phyloP scores from a whole-genome alignment of 208 protist genomes.

The Tritrichomonas foetus region DNA sequence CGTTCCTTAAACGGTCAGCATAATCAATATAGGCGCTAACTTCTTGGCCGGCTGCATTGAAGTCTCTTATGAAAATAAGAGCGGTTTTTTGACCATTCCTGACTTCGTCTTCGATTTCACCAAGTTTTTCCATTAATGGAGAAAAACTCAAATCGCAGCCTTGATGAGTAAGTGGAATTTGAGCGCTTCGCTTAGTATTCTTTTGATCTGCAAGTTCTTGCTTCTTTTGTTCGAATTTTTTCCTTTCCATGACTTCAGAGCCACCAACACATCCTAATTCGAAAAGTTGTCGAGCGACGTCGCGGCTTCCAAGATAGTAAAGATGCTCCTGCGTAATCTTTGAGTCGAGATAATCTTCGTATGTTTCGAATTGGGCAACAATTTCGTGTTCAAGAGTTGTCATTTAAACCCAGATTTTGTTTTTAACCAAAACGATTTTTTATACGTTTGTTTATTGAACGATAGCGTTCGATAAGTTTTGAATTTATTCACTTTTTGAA shows the following conservation, averaged over 20 bases:
- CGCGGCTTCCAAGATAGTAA: conserved; percentile 59
- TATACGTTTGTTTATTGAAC: no score
- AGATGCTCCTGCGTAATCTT: conserved; percentile 65
- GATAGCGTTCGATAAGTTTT: no score
- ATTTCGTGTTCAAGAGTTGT: conserved; percentile 23
- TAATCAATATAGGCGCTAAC: conserved; percentile 94
- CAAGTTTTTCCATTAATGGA: conserved; percentile 80
- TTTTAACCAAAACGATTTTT: no score
- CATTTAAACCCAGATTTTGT: no score
- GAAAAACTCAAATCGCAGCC: conserved; percentile 72
- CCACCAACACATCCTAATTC: conserved; percentile 85
- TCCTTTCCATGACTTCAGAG: conserved; percentile 63
- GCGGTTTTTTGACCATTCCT: conserved; percentile 67
- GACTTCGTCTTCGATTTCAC: conserved; percentile 85
- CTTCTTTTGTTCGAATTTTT: conserved; percentile 69
- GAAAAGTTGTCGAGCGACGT: conserved; percentile 70
- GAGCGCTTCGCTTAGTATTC: not conserved
- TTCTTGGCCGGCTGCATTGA: conserved; percentile 81
- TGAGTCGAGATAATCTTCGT: conserved; percentile 70
- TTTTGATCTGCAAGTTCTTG: conserved; percentile 48
- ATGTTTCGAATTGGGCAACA: conserved; percentile 56
- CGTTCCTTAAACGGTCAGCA: conserved; percentile 73
- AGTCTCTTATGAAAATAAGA: conserved; percentile 90
- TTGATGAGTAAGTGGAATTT: conserved; percentile 65
- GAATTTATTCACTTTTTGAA: no score